Evolutionary conservation across 805 yeast species (phyloP).

Genomic region (Candida ipomoeae): DNA sequence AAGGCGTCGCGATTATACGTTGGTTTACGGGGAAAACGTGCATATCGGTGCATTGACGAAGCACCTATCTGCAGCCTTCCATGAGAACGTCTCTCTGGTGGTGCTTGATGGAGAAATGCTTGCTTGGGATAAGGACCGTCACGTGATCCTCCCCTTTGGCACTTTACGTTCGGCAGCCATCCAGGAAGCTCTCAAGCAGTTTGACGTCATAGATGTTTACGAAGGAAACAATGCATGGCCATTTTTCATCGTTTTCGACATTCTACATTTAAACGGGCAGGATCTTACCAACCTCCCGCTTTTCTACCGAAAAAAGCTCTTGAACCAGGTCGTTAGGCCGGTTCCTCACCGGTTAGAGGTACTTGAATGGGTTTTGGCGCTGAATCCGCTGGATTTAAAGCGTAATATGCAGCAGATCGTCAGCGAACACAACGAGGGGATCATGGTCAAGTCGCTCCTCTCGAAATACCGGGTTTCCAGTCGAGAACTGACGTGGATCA

Average conservation of each 20-base stretch:
- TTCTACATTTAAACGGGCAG: conserved; percentile 63
- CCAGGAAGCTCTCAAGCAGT: conserved; percentile 44
- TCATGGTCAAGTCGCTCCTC: conserved; percentile 64
- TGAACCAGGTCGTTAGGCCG: conserved; percentile 44
- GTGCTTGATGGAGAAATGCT: conserved; percentile 92
- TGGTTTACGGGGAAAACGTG: conserved; percentile 56
- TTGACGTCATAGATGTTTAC: conserved; percentile 18
- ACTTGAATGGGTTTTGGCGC: conserved; percentile 37
- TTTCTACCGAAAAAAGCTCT: conserved; percentile 48
- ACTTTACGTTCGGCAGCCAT: conserved; percentile 68
- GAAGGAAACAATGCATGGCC: conserved; percentile 42
- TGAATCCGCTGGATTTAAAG: conserved; percentile 50
- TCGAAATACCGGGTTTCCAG: conserved; percentile 60
- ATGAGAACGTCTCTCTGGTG: conserved; percentile 32
- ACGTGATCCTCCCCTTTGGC: conserved; percentile 71
- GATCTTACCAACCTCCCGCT: conserved; percentile 56
- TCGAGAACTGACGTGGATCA: conserved; percentile 70
- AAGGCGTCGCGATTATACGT: conserved; percentile 68
- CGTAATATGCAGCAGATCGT: conserved; percentile 56
- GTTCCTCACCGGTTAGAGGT: conserved; percentile 49
- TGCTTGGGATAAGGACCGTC: conserved; percentile 64
- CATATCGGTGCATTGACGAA: conserved; percentile 53
- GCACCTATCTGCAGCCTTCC: conserved; percentile 41
- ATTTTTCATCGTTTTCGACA: conserved; percentile 64
- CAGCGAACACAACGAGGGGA: conserved; percentile 69